Conservation (phyloP, 352 stramenopile genomes). For the Globisporangium orthogonon region DNA sequence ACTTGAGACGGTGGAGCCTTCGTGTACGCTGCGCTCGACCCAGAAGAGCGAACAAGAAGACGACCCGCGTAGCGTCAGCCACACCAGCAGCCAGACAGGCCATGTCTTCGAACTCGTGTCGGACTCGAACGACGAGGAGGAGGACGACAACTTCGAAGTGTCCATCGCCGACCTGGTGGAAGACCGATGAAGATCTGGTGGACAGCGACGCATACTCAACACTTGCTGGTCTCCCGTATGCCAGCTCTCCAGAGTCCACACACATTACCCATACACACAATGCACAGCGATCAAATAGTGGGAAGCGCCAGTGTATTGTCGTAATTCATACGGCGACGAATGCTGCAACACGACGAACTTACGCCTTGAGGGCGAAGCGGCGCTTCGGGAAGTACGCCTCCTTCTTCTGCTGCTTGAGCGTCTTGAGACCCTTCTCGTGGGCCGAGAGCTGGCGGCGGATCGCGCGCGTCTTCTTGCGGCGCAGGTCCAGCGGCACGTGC, state of each 20-base stretch:
- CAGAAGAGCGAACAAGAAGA: slow-evolving; percentile 38
- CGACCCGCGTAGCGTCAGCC: slow-evolving; percentile 5
- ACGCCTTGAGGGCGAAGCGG: slow-evolving; percentile 97
- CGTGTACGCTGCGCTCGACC: slow-evolving; percentile 45
- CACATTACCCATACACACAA: background rate
- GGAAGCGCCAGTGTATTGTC: slow-evolving; percentile 69
- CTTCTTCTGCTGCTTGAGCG: slow-evolving; percentile 94
- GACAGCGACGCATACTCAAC: too few relatives aligned
- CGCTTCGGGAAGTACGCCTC: slow-evolving; percentile 94
- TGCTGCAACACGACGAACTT: slow-evolving; percentile 43
- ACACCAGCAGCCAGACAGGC: slow-evolving; percentile 3
- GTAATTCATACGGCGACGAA: slow-evolving; percentile 14
- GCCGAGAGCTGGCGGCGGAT: slow-evolving; percentile 95
- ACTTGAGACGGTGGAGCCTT: slow-evolving; percentile 33
- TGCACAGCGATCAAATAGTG: slow-evolving; percentile 11
- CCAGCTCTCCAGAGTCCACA: too few relatives aligned
- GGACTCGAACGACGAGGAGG: slow-evolving; percentile 48
- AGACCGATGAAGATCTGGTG: slow-evolving; percentile 6
- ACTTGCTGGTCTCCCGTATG: too few relatives aligned
- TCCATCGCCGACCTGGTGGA: slow-evolving; percentile 11
- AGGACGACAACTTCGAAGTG: slow-evolving; percentile 11
- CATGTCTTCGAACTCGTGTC: slow-evolving; percentile 48
- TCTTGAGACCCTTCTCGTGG: slow-evolving; percentile 93
- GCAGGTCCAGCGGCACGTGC: slow-evolving; percentile 97
- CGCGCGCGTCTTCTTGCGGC: slow-evolving; percentile 98